Base-by-base conservation (phyloP, 805 yeast species). In the Zygosaccharomyces kombuchaensis region DNA sequence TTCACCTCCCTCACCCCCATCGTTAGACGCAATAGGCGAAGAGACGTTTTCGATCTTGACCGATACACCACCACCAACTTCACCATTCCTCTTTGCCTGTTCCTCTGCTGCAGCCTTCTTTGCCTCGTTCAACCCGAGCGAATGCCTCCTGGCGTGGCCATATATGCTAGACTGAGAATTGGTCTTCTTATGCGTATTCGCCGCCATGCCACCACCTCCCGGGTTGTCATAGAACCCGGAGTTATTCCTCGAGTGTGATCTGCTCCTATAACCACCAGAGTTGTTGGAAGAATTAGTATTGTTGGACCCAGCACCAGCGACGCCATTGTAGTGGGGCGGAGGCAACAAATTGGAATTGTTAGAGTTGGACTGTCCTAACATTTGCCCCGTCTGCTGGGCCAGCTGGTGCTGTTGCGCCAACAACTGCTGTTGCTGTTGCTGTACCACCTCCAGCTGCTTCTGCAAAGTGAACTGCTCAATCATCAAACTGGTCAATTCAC, bases 91-190 rank as follows among this genome's bases (percentile, higher is more conserved):
- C 62, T 87, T 93, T 2, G 84, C 82, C 60, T 83, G 88, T 31
- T 82, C 90, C 54, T 82, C 82, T 4, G 96, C 96, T n/a, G 99
- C 99, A 6, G 97, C 97, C 55, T 83, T 83, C 58, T 87, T 89
- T 9, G 98, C 98, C 67, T 91, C 99, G 43, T 82, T 82, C 47
- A 91, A 73, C 2, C 95, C 97, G 48, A 91, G 71, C 0, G 97
- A 89, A 64, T 91, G 98, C 64, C 99, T 80, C 70, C 99, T 81
- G 34, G 75, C 71, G 63, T 91, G 99, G 29, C 97, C 96, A 49
- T 72, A 68, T 12, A 69, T 70, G 40, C 71, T 57, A 2, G 72
- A 66, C 36, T 65, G 65, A 6, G 76, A 76, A 37, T 75, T 80
- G 0, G 77, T 72, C 54, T 77, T 69, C 60, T 77, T 70, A 50